Conservation (phyloP, 371 early-diverging fungal genomes). For the Choanephora cucurbitarum region DNA sequence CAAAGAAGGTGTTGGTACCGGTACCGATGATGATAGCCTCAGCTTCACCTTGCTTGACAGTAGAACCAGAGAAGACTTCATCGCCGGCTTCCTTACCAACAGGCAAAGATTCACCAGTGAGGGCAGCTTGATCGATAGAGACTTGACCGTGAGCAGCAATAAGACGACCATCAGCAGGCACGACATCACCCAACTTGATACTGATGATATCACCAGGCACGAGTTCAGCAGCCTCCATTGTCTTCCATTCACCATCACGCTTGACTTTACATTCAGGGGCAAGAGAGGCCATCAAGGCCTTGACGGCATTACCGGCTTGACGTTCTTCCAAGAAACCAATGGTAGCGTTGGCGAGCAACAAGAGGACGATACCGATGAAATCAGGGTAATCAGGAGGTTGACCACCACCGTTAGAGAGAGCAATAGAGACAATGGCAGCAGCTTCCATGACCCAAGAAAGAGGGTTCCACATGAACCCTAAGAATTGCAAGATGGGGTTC, state of each 20-base stretch:
- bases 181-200: slow-evolving; percentile 69
- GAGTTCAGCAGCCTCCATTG: slow-evolving; percentile 48
- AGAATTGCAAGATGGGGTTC: slow-evolving; percentile 76
- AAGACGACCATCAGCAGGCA: slow-evolving; percentile 68
- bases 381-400: slow-evolving; percentile 73
- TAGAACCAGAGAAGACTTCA: slow-evolving; percentile 68
- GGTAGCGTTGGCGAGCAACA: slow-evolving; percentile 73
- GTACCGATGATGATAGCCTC: slow-evolving; percentile 80
- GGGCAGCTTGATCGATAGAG: slow-evolving; percentile 70
- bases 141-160: slow-evolving; percentile 47
- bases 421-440: slow-evolving; percentile 66
- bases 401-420: slow-evolving; percentile 61
- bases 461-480: slow-evolving; percentile 78
- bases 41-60: slow-evolving; percentile 89
- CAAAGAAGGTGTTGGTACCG: slow-evolving; percentile 82
- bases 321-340: slow-evolving; percentile 83
- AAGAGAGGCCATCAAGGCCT: slow-evolving; percentile 67
- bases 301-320: slow-evolving; percentile 67
- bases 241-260: slow-evolving; percentile 48
- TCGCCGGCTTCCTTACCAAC: slow-evolving; percentile 63
- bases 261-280: slow-evolving; percentile 69
- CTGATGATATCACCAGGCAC: slow-evolving; percentile 73
- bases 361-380: slow-evolving; percentile 72
- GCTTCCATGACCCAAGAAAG: slow-evolving; percentile 75
- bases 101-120: slow-evolving; percentile 78